phyloP scores from a whole-genome alignment of 495 filamentous ascomycete species.

The Viridothelium virens region DNA sequence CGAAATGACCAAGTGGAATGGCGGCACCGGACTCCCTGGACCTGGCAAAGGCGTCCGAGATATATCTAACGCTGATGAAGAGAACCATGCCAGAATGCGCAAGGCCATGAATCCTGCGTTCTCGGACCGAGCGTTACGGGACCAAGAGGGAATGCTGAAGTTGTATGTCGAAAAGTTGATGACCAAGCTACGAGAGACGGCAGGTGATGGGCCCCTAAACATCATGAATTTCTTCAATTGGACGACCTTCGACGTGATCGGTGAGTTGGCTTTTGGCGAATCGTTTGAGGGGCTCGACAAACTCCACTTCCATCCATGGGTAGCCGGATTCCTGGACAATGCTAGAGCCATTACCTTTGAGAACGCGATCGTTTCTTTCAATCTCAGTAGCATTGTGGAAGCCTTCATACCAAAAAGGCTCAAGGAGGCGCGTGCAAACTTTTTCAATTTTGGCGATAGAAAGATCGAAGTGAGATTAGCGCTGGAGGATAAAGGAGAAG shows the following conservation, averaged over 20 bases:
- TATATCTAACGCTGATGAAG: slow-evolving; percentile 25
- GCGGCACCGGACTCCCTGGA: background rate
- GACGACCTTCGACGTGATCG: slow-evolving; percentile 27
- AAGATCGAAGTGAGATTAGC: slow-evolving; percentile 3
- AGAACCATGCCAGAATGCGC: slow-evolving; percentile 30
- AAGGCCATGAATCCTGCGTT: slow-evolving; percentile 32
- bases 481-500: slow-evolving; percentile 3
- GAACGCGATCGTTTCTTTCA: background rate
- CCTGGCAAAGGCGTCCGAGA: background rate
- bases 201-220: slow-evolving; percentile 27
- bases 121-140: slow-evolving; percentile 28
- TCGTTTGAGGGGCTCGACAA: slow-evolving; percentile 25
- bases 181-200: slow-evolving; percentile 25
- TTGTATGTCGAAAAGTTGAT: slow-evolving; percentile 32
- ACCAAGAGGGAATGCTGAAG: slow-evolving; percentile 32
- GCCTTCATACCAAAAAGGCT: background rate
- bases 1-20: slow-evolving; percentile 7
- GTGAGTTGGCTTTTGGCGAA: slow-evolving; percentile 27
- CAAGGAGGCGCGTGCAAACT: slow-evolving; percentile 4
- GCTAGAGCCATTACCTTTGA: slow-evolving; percentile 6
- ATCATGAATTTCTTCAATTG: slow-evolving; percentile 30
- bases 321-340: slow-evolving; percentile 27
- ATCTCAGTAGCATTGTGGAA: background rate
- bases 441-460: slow-evolving; percentile 1
- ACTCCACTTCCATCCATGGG: slow-evolving; percentile 26